Base-by-base conservation (phyloP, 2,329 filamentous ascomycete species). In the Sordariomycetes sp. region DNA sequence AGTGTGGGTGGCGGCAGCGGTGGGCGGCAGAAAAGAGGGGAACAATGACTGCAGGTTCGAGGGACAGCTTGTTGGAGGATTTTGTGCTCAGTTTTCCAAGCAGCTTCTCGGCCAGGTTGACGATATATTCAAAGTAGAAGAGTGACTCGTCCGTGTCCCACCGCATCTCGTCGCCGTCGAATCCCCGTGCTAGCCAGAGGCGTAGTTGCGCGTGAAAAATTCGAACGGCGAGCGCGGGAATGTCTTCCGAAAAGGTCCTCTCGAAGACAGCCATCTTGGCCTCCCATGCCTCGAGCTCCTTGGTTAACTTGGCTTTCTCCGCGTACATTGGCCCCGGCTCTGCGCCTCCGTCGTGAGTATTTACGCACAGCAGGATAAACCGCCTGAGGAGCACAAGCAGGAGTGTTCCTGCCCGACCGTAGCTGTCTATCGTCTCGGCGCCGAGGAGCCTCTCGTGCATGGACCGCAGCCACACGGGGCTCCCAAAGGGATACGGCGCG, bases 171-270 rank as follows among this genome's bases (percentile, higher is more conserved):
- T 62, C 62, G 0, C 66, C 65, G 7, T 61, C 62, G 1, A 59
- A 51, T 3, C 60, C 61, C 0, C 57, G 65, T 4, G 54, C 57
- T 0, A 70, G 15, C 1, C 62, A 32, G 3, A 64, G 42, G 1
- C 62, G 62, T 1, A 67, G 48, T 3, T 64, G 32, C 2, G 64
- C 58, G 54, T 71, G 68, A 17, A 67, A 70, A 1, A 72, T 55
- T 2, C 65, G 60, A 20, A 67, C 51, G 10, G 59, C 51, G 17
- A 60, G 56, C 48, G 56, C 57, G 28, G 59, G 59, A 1, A 57
- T 54, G 13, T 56, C 53, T 12, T n/a, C 3, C 8, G 42, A 12
- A 12, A 5, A 53, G 2, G 20, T 36, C 13, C 28, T 20, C 22
- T 25, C 51, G 20, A 48, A 57, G 22, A 1, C 53, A 32, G 8